These are phyloP conservation scores for Catharanthus roseus DNA, from an alignment of 257 asterid genomes.

Conservation along the genomic window DNA sequence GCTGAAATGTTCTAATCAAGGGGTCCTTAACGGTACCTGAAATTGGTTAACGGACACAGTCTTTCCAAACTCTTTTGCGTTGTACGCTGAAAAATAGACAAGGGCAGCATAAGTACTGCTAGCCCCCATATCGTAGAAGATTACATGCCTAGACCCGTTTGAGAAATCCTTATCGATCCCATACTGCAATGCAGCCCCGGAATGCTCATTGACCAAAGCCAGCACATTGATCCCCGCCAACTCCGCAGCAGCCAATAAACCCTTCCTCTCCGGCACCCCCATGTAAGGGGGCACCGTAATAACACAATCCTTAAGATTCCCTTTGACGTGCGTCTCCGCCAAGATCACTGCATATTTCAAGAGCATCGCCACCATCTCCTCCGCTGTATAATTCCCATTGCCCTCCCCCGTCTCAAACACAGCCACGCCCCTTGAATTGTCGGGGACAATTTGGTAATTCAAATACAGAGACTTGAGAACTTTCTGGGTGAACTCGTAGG, in stretches of 20 bases:
- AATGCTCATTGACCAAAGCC: conserved; percentile 85
- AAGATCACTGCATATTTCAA: conserved; percentile 64
- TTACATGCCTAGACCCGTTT: conserved; percentile 75
- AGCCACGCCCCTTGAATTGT: conserved; percentile 43
- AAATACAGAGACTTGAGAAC: conserved; percentile 41
- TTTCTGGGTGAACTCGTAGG: conserved; percentile 33
- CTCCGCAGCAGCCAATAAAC: conserved; percentile 74
- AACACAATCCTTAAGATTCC: conserved; percentile 73
- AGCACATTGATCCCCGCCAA: conserved; percentile 89
- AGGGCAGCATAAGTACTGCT: conserved; percentile 89
- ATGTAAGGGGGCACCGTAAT: conserved; percentile 83
- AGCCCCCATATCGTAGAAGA: conserved; percentile 97
- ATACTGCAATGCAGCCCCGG: conserved; percentile 96
- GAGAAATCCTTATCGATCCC: conserved; percentile 96
- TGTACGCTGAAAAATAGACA: conserved; percentile 86
- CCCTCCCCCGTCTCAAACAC: conserved; percentile 37
- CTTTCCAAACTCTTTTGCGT: conserved; percentile 76
- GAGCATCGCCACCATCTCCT: conserved; percentile 90
- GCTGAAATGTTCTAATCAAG: not conserved
- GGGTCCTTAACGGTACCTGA: conserved; percentile 46
- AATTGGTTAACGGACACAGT: conserved; percentile 78
- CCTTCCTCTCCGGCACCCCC: conserved; percentile 85
- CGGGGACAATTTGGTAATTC: conserved; percentile 41
- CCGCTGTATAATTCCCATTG: conserved; percentile 51
- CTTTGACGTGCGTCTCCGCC: conserved; percentile 70